Evolutionary conservation across 2,329 filamentous ascomycete genomes (phyloP).

Genomic region (Sarocladium brachiariae): DNA sequence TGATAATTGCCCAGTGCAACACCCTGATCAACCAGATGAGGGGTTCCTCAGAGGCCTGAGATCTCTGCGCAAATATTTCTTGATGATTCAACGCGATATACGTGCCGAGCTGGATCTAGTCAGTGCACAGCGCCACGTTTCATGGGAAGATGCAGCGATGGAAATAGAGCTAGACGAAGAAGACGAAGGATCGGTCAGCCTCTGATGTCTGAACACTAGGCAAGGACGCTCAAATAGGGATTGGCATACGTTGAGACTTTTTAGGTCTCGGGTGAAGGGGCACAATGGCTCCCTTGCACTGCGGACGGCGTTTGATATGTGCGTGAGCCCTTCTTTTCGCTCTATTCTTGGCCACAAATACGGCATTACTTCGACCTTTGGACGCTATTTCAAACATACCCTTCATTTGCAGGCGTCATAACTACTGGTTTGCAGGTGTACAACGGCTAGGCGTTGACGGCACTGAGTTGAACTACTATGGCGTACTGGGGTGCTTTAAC

Average conservation of each 20-base stretch:
- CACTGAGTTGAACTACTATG: neutral
- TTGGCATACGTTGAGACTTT: too few relatives aligned
- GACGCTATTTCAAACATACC: slow-evolving; percentile 8
- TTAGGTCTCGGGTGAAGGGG: too few relatives aligned
- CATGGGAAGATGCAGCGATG: neutral
- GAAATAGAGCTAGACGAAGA: slow-evolving; percentile 22
- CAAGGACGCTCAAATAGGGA: neutral
- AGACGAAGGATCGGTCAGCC: slow-evolving; percentile 27
- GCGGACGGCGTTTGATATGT: neutral
- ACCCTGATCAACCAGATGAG: slow-evolving; percentile 74
- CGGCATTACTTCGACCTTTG: slow-evolving; percentile 8
- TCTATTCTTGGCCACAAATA: neutral
- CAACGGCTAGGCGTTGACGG: slow-evolving; percentile 6
- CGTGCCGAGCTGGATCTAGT: slow-evolving; percentile 44
- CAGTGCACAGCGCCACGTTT: slow-evolving; percentile 16
- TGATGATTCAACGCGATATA: slow-evolving; percentile 78
- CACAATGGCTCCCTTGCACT: too few relatives aligned
- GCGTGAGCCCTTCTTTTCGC: neutral
- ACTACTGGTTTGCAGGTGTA: slow-evolving; percentile 9
- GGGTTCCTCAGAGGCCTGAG: slow-evolving; percentile 84
- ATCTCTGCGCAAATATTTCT: slow-evolving; percentile 75
- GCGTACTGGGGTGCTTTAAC: neutral
- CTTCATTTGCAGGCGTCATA: neutral
- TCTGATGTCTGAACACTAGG: slow-evolving; percentile 16
- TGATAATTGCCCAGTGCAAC: slow-evolving; percentile 69